phyloP scores from a whole-genome alignment of 371 early-diverging fungal species.

The Fennellomyces sp. region DNA sequence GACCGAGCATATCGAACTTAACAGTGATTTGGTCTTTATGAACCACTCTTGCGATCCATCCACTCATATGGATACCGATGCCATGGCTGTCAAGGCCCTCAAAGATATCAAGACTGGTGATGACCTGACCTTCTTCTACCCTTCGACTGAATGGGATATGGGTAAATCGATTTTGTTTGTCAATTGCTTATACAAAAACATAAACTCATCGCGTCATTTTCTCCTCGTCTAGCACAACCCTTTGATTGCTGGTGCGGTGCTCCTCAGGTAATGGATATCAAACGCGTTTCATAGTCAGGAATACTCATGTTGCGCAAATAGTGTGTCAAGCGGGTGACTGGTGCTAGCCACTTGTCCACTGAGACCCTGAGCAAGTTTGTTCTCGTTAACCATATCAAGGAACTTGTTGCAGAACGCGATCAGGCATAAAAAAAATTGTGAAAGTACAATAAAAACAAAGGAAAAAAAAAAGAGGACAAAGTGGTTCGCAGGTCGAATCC shows the following conservation, averaged over 20 bases:
- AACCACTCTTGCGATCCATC: slow-evolving; percentile 67
- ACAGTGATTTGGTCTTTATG: slow-evolving; percentile 62
- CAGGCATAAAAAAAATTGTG: slow-evolving; percentile 5
- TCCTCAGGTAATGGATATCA: slow-evolving; percentile 26
- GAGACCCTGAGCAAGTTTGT: slow-evolving; percentile 46
- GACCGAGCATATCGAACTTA: slow-evolving; percentile 71
- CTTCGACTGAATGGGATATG: slow-evolving; percentile 88
- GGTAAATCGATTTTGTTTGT: slow-evolving; percentile 23
- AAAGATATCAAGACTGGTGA: slow-evolving; percentile 65
- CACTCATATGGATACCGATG: slow-evolving; percentile 58
- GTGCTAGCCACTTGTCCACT: slow-evolving; percentile 60
- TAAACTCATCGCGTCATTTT: background rate
- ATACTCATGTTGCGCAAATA: slow-evolving; percentile 6
- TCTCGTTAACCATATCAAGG: slow-evolving; percentile 59
- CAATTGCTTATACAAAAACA: background rate
- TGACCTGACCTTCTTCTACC: slow-evolving; percentile 83
- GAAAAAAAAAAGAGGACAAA: too few relatives aligned
- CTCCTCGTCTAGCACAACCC: slow-evolving; percentile 57
- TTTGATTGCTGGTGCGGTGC: slow-evolving; percentile 86
- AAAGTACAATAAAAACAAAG: too few relatives aligned
- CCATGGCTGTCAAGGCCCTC: slow-evolving; percentile 54
- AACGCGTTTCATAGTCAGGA: background rate
- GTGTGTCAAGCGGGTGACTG: slow-evolving; percentile 68
- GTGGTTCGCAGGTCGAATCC: too few relatives aligned
- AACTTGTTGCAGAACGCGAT: slow-evolving; percentile 49